A percentile compares a stretch with the other conserved stretches of the same genome.
These are phyloP conservation scores for Beta macrorhiza DNA, from an alignment of 179 eudicot species.

Conservation along the genomic window DNA sequence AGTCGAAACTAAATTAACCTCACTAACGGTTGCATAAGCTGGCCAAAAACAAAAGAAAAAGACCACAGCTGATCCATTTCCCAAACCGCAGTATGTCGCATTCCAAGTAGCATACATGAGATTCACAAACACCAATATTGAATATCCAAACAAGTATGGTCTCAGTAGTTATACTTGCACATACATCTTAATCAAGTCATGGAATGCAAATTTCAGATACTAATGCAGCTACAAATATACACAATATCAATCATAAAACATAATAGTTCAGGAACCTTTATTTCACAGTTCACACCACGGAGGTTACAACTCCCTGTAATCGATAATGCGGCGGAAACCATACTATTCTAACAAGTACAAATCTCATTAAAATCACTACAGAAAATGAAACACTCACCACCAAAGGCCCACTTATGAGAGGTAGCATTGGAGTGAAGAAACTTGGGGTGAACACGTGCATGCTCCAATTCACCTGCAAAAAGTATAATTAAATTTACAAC, in stretches of 20 bases:
- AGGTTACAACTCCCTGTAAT: too few relatives aligned
- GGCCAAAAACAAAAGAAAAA: too few relatives aligned
- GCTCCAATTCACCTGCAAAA: constrained; percentile 76
- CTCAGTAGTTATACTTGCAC: neutral
- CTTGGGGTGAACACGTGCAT: constrained; percentile 97
- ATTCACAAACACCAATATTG: neutral
- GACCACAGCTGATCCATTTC: neutral
- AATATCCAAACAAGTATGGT: neutral
- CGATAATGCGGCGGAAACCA: too few relatives aligned
- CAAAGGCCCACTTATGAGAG: constrained; percentile 98
- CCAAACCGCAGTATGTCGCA: neutral
- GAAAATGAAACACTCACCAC: constrained; percentile 42
- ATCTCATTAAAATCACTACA: neutral
- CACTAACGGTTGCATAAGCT: too few relatives aligned
- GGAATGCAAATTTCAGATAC: neutral
- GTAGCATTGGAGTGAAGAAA: constrained; percentile 98
- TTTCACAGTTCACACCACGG: too few relatives aligned
- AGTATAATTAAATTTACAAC: neutral
- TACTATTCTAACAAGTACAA: neutral
- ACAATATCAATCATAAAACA: too few relatives aligned
- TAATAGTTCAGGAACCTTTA: too few relatives aligned
- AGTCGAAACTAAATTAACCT: neutral
- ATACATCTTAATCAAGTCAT: neutral
- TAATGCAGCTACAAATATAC: too few relatives aligned
- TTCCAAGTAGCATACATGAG: neutral